Evolutionary conservation across 768 basidiomycete genomes (phyloP), one percentile per base, ranked within the genome.

Genomic region (Termitomyces sp.): DNA sequence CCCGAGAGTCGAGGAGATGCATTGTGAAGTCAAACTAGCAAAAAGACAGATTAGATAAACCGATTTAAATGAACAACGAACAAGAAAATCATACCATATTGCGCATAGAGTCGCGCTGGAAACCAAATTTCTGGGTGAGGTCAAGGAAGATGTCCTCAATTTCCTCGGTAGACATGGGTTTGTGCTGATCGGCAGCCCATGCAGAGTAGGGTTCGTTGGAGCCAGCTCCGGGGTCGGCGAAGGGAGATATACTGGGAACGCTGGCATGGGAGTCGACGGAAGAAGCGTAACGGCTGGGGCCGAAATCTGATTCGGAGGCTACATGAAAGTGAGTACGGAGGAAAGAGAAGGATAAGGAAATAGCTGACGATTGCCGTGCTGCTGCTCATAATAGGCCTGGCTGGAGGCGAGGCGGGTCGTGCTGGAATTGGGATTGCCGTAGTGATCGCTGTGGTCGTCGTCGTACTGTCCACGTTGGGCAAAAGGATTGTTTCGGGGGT

Each of bases 121-220:
- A 99, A 54, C 97, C 97, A 68, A 99, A 99, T 74, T 99, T 99
- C 76, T 98, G 93, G 42, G 93, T 87, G 57, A 99, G 83, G 72
- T 99, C 97, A 64, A 98, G 87, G 68, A 98, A 93, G 60, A 99
- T 96, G 70, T 98, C 97, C 70, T 98, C 97, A 55, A 98, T 98
- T 71, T 98, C 96, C 69, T 99, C 97, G 59, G 89, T 93, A 40
- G 93, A 94, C 68, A 99, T 88, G 58, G 97, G 97, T 59, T 97
- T 94, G 67, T 93, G 89, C 51, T 89, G 87, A 60, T 96, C 91
- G 32, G 88, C 79, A 26, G 89, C 82, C 97, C 97, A 99, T 41
- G 96, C 95, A 57, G 96, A 96, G 69, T 96, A 98, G 53, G 89
- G 90, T 54, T 90, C 84, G 21, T 74, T 66, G 48, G 72, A 68